Conservation (phyloP, 2,329 filamentous ascomycete genomes). For the Calonectria hongkongensis region DNA sequence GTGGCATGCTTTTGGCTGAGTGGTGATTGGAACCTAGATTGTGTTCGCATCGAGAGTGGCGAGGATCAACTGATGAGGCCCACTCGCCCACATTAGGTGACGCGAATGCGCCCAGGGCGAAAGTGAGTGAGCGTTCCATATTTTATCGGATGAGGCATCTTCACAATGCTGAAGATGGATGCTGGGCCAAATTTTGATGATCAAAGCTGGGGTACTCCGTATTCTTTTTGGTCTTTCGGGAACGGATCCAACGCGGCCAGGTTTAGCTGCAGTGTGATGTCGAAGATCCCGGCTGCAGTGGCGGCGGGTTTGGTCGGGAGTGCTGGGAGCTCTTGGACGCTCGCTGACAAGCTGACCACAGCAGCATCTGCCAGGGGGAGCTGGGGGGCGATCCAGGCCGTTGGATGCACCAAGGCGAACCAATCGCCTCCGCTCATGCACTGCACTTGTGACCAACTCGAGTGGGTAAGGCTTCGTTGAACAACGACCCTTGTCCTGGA, state of each 20-base stretch:
- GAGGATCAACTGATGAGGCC: slow-evolving; percentile 40
- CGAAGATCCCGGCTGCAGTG: slow-evolving; percentile 40
- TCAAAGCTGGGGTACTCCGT: slow-evolving; percentile 14
- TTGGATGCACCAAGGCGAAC: slow-evolving; percentile 43
- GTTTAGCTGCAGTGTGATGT: slow-evolving; percentile 39
- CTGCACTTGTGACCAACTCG: slow-evolving; percentile 47
- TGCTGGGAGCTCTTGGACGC: slow-evolving; percentile 30
- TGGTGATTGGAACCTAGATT: slow-evolving; percentile 18
- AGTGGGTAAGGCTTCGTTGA: slow-evolving; percentile 49
- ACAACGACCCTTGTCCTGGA: slow-evolving; percentile 50
- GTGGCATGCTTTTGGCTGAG: slow-evolving; percentile 38
- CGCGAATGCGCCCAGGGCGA: slow-evolving; percentile 22
- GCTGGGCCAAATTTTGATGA: background rate
- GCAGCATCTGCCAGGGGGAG: slow-evolving; percentile 41
- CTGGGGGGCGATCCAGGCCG: slow-evolving; percentile 46
- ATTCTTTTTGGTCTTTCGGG: slow-evolving; percentile 21
- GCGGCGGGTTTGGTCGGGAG: slow-evolving; percentile 23
- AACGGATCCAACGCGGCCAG: slow-evolving; percentile 33
- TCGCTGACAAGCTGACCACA: slow-evolving; percentile 36
- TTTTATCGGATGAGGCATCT: slow-evolving; percentile 18
- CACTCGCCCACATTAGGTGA: slow-evolving; percentile 37
- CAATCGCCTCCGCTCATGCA: slow-evolving; percentile 47
- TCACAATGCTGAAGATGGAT: background rate
- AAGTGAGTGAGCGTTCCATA: slow-evolving; percentile 7
- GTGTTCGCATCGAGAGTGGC: slow-evolving; percentile 36